Evolutionary conservation across 192 early-diverging fungal genomes (phyloP), one percentile per base, ranked within the genome.

Genomic region (Podila minutissima): DNA sequence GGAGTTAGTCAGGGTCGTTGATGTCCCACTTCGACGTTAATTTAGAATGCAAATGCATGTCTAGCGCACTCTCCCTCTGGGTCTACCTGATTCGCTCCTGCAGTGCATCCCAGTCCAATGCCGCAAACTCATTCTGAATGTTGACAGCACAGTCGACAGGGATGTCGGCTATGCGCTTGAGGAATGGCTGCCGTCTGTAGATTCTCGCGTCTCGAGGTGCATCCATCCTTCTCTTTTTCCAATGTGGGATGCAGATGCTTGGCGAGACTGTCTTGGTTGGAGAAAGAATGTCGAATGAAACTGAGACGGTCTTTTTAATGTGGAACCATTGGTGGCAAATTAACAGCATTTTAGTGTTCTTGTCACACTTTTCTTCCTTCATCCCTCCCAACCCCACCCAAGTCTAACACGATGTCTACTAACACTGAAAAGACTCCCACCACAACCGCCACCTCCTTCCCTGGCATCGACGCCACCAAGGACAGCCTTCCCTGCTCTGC

Each of bases 31-130:
- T 46, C 4, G 11, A 17, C 0, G 12, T 61, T 5, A 3, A 11
- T 32, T 31, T 10, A 12, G 1, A 61, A 33, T 7, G 29, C 22
- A 4, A 33, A 31, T 17, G 17, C 26, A 19, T 61, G 0, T 61
- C 59, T 61, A 3, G 9, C 1, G 3, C 5, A 6, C 51, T 22
- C 51, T 2, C 49, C 49, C 13, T n/a, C 9, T 24, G 0, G 0
- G 26, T 48, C 41, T 66, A 73, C 77, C 77, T 81, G 29, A 73
- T 64, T 35, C 71, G 66, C n/a, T 73, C 77, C 48, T 81, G 77
- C 11, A 73, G 35, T 57, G 37, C 64, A 62, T 81, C 77, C 77
- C 77, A 81, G 57, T 81, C 77, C 24, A 81, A 6, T 7, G 77
- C 70, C 46, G 62, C 60, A 69, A 81, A 64, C 63, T 69, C 66